A percentile compares a stretch with the other conserved stretches of the same genome.
These are phyloP conservation scores for Candida dajiaensis DNA, from an alignment of 805 yeast genomes.

Conservation along the genomic window DNA sequence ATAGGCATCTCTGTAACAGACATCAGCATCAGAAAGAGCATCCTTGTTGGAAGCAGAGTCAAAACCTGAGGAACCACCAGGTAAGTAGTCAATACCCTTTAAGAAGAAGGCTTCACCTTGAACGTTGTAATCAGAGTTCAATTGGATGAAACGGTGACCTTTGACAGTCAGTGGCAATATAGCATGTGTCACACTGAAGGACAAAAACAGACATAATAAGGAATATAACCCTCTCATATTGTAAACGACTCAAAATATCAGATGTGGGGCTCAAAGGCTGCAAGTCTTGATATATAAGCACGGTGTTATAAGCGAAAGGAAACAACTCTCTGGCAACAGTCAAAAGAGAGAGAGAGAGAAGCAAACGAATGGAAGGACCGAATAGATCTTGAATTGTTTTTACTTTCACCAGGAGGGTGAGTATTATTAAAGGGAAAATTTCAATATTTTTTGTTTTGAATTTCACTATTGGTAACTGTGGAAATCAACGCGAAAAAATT, in stretches of 20 bases:
- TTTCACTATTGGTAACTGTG: background rate
- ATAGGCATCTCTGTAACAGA: conserved; percentile 76
- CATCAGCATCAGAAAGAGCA: conserved; percentile 62
- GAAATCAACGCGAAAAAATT: background rate
- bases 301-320: background rate
- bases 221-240: background rate
- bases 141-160: conserved; percentile 56
- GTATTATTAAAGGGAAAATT: too few relatives aligned
- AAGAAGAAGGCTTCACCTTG: conserved; percentile 65
- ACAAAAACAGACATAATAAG: background rate
- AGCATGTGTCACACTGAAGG: conserved; percentile 25
- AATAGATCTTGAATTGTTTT: background rate
- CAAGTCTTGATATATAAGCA: too few relatives aligned
- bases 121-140: conserved; percentile 36
- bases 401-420: too few relatives aligned
- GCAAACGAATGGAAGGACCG: background rate
- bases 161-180: conserved; percentile 51
- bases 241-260: background rate
- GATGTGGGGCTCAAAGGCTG: too few relatives aligned
- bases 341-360: too few relatives aligned
- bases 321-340: too few relatives aligned
- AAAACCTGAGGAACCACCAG: conserved; percentile 77
- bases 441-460: background rate
- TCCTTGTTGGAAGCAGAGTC: conserved; percentile 37
- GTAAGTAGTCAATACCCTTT: conserved; percentile 88